phyloP scores from a whole-genome alignment of 768 basidiomycete genomes.

The Tephrocybe sp. region DNA sequence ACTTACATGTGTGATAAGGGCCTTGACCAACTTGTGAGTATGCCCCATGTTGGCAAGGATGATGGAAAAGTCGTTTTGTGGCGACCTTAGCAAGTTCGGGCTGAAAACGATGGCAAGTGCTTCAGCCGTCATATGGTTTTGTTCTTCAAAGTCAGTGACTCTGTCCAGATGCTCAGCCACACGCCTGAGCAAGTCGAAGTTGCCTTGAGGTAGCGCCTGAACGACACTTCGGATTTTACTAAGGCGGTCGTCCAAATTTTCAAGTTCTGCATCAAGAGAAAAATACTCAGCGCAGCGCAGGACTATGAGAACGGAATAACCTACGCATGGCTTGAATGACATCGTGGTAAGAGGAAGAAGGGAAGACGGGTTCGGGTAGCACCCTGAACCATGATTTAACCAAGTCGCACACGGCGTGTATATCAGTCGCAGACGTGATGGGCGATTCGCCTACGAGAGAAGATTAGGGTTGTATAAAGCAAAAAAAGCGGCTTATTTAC shows the following conservation, averaged over 20 bases:
- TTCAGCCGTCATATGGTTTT: constrained; percentile 89
- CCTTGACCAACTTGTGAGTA: constrained; percentile 74
- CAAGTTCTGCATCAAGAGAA: constrained; percentile 50
- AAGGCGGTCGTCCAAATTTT: constrained; percentile 68
- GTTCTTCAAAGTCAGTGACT: constrained; percentile 86
- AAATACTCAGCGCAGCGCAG: background rate
- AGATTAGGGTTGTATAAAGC: background rate
- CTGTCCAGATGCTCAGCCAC: constrained; percentile 87
- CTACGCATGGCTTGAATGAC: constrained; percentile 73
- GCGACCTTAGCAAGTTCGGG: constrained; percentile 75
- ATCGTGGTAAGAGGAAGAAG: constrained; percentile 62
- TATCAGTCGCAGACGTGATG: constrained; percentile 60
- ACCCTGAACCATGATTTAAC: constrained; percentile 87
- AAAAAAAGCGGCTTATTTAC: constrained; percentile 28
- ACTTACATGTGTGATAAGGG: constrained; percentile 74
- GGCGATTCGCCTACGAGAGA: constrained; percentile 53
- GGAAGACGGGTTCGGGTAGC: constrained; percentile 80
- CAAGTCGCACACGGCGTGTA: constrained; percentile 81
- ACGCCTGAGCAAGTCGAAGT: constrained; percentile 79
- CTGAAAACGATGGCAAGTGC: constrained; percentile 86
- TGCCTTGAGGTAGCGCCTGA: constrained; percentile 65
- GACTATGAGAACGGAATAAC: constrained; percentile 21
- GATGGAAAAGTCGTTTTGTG: constrained; percentile 75
- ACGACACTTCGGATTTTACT: constrained; percentile 65
- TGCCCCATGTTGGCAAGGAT: constrained; percentile 81